Evolutionary conservation across 2,329 filamentous ascomycete genomes (phyloP).

Genomic region (Pseudogymnoascus sp.): DNA sequence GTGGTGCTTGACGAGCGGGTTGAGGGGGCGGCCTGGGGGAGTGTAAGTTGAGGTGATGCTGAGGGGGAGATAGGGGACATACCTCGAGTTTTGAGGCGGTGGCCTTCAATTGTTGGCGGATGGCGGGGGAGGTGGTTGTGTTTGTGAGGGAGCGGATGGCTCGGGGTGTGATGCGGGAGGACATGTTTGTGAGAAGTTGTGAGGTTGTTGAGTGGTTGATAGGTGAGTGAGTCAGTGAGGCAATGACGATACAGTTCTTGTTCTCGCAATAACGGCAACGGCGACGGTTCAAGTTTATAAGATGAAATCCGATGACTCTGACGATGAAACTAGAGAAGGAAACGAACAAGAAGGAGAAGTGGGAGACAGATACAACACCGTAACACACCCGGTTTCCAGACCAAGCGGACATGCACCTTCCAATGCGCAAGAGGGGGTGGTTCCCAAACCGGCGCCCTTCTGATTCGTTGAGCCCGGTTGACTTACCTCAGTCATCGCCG

Average conservation of each 20-base stretch:
- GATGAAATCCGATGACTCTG: not conserved
- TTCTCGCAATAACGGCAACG: not conserved
- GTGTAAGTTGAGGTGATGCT: slow-evolving; percentile 18
- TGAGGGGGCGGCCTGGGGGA: too few species aligned
- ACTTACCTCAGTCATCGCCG: not conserved
- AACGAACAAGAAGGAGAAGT: not conserved
- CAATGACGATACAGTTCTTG: not conserved
- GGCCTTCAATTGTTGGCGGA: slow-evolving; percentile 18
- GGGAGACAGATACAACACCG: not conserved
- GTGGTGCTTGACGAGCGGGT: too few species aligned
- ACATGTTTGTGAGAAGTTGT: not conserved
- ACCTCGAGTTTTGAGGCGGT: slow-evolving; percentile 20
- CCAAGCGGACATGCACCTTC: not conserved
- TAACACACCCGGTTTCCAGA: not conserved
- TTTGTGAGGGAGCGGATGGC: not conserved
- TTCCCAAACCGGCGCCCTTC: not conserved
- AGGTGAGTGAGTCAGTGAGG: not conserved
- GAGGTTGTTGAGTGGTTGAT: not conserved
- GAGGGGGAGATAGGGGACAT: slow-evolving; percentile 17
- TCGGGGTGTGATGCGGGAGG: not conserved
- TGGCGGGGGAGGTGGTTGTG: slow-evolving; percentile 9
- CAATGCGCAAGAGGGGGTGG: not conserved
- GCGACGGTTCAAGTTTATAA: not conserved
- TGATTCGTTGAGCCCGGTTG: not conserved
- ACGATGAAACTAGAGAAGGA: not conserved